Percentiles rank a stretch among this genome's conserved stretches.
These are phyloP conservation scores for Hirsutella thompsonii DNA, from an alignment of 2,329 filamentous ascomycete genomes.

Conservation along the genomic window DNA sequence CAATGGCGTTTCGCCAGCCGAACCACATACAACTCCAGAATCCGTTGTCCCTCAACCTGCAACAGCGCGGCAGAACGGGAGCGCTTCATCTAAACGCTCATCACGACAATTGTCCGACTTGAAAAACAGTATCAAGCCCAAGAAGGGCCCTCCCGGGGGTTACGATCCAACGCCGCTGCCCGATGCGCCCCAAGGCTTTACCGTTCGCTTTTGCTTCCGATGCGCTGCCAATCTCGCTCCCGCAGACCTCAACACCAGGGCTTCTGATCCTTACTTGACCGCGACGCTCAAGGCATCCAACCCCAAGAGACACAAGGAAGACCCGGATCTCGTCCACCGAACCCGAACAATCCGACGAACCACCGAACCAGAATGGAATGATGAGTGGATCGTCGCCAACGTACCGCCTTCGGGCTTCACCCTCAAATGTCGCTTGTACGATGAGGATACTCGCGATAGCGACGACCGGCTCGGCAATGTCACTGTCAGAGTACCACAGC, in stretches of 20 bases:
- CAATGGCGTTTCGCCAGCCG: background rate
- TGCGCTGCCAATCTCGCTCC: constrained; percentile 69
- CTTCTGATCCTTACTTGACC: constrained; percentile 72
- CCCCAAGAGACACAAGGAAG: constrained; percentile 73
- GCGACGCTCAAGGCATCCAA: constrained; percentile 62
- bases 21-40: background rate
- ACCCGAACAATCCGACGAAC: constrained; percentile 63
- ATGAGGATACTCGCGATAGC: constrained; percentile 77
- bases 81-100: background rate
- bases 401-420: constrained; percentile 69
- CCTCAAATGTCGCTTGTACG: constrained; percentile 77
- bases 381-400: constrained; percentile 80
- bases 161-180: constrained; percentile 72
- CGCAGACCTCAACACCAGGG: constrained; percentile 63
- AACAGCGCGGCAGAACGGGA: background rate
- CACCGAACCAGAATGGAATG: constrained; percentile 69
- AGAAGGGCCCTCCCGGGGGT: constrained; percentile 52
- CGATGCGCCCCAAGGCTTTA: constrained; percentile 63
- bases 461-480: constrained; percentile 85
- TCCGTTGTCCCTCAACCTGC: background rate
- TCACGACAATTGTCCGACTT: constrained; percentile 1
- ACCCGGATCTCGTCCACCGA: constrained; percentile 60
- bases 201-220: constrained; percentile 74
- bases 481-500: constrained; percentile 47
- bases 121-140: constrained; percentile 13